Base-by-base conservation (phyloP, 495 filamentous ascomycete genomes). In the Penicillium antarcticum region DNA sequence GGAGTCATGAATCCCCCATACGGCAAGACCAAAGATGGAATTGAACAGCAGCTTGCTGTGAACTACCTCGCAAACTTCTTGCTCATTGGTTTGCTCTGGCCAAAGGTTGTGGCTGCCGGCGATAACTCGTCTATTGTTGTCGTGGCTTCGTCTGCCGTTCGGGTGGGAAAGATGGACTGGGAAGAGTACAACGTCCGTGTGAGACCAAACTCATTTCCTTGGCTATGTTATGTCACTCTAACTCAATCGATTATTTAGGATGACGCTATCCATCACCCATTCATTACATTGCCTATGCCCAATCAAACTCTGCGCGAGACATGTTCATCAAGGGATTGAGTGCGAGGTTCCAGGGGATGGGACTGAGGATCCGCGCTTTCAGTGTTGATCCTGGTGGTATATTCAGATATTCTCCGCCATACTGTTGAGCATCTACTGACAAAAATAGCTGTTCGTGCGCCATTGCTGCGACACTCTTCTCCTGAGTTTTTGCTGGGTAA, bases 361-460 rank as follows among this genome's bases (percentile, higher is more conserved):
- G 12, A 5, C 43, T 59, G 13, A 33, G 43, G 4, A 56, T 62
- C 29, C 51, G 59, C 16, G 52, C 53, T 6, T 62, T 47, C 16
- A 62, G 59, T 23, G 41, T 62, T 36, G 59, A 62, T 32, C 59
- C 56, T 24, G 59, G 59, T 21, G 52, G 59, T 62, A 53, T n/a
- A 47, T 38, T 32, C 37, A 4, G 3, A 29, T 43, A 8, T 10
- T 23, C 2, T 6, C 32, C n/a, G 2, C 21, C 21, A 3, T 23
- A 16, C 12, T 39, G 3, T 31, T 33, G 6, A 10, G 13, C 13
- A 21, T 6, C 16, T 5, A 0, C 36, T 45, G 23, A 56, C 26
- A 29, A 17, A 6, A 1, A 3, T 18, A 62, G 59, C 59, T 12
- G 59, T 62, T 36, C 8, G 5, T 0, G 23, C 59, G 12, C 56